phyloP scores from a whole-genome alignment of 805 yeast species.

The Myxozyma udenii region DNA sequence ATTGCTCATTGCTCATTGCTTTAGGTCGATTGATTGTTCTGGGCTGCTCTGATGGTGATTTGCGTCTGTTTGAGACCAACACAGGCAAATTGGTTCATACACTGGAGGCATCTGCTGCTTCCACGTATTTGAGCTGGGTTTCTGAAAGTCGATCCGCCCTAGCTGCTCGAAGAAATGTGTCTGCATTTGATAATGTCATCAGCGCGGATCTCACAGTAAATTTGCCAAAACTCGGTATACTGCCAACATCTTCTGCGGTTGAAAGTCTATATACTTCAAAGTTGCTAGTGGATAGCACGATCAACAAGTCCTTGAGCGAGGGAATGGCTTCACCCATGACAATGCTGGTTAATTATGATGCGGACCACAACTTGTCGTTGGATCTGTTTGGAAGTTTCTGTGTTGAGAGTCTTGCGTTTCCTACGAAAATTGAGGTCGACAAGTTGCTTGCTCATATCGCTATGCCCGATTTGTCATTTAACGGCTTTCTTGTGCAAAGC shows the following conservation, averaged over 20 bases:
- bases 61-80: conserved; percentile 25
- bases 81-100: conserved; percentile 18
- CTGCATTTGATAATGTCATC: conserved; percentile 16
- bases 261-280: conserved; percentile 23
- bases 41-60: conserved; percentile 21
- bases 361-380: conserved; percentile 1
- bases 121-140: conserved; percentile 20
- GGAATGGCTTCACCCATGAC: conserved; percentile 16
- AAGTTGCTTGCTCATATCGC: conserved; percentile 11
- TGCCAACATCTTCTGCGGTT: conserved; percentile 15
- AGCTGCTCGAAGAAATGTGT: conserved; percentile 3
- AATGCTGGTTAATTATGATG: conserved; percentile 11
- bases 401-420: conserved; percentile 18
- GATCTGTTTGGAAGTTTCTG: conserved; percentile 25
- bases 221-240: conserved; percentile 16
- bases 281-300: conserved; percentile 15
- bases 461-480: conserved; percentile 21
- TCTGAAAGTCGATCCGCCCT: conserved; percentile 9
- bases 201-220: conserved; percentile 10
- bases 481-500: conserved; percentile 11
- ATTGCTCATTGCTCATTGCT: not conserved
- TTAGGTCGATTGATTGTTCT: conserved; percentile 24
- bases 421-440: conserved; percentile 8
- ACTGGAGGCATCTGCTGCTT: not conserved
- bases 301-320: conserved; percentile 7